These are phyloP conservation scores for Trichoderma sp. DNA, from an alignment of 2,329 filamentous ascomycete genomes.

Conservation along the genomic window DNA sequence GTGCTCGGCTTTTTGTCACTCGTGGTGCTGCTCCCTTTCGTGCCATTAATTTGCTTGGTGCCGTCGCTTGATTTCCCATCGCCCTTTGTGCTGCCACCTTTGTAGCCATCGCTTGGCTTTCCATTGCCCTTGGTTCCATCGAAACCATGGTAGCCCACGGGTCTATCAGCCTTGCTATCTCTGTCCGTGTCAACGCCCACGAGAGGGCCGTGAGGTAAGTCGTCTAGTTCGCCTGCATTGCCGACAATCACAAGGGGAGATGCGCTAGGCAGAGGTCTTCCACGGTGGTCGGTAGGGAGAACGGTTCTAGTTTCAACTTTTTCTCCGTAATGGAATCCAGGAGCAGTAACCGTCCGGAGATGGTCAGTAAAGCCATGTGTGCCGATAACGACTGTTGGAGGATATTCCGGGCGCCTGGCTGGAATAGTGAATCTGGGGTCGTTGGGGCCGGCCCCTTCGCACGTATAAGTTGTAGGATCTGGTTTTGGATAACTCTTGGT, in stretches of 20 bases:
- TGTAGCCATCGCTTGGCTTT: neutral
- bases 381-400: conserved; percentile 23
- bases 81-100: neutral
- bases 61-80: too few species aligned
- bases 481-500: neutral
- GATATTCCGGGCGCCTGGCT: conserved; percentile 16
- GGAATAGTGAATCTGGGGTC: conserved; percentile 19
- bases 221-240: neutral
- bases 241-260: conserved; percentile 21
- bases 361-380: conserved; percentile 19
- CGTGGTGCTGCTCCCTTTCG: too few species aligned
- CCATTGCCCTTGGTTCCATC: neutral
- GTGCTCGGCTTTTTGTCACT: neutral
- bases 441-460: conserved; percentile 17
- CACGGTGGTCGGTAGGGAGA: conserved; percentile 23
- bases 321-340: conserved; percentile 11
- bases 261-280: conserved; percentile 21
- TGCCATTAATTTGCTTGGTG: too few species aligned
- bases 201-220: neutral
- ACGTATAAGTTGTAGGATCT: conserved; percentile 14
- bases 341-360: conserved; percentile 20
- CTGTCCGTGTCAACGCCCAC: neutral
- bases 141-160: neutral
- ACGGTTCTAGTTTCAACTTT: conserved; percentile 19
- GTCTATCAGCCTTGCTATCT: conserved; percentile 6